Conservation (phyloP, 345 rosid genomes). For the Salix viminalis region DNA sequence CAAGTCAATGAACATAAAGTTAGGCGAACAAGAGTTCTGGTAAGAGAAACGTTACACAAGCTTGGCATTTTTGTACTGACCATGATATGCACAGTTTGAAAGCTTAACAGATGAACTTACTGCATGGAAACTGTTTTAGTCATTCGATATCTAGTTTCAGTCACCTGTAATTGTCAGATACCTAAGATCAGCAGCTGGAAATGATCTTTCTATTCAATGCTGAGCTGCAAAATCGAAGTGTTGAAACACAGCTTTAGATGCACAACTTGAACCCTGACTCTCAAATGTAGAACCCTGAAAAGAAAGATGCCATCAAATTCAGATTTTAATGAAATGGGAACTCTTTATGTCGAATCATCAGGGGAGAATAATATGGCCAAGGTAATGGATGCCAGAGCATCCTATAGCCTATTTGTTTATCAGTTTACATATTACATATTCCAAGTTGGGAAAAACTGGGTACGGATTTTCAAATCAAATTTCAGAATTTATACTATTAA, state of each 20-base stretch:
- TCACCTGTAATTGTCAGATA: not conserved
- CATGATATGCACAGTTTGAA: not conserved
- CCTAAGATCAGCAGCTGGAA: not conserved
- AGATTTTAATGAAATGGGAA: not conserved
- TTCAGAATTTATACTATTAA: not conserved
- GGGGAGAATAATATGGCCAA: not conserved
- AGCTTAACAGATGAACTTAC: not conserved
- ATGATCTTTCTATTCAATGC: not conserved
- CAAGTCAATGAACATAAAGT: not conserved
- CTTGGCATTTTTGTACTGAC: too few relatives aligned
- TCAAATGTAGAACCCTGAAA: not conserved
- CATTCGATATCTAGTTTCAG: not conserved
- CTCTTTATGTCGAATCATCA: not conserved
- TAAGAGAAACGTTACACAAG: not conserved
- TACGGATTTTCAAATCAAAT: not conserved
- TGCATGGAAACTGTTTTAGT: not conserved
- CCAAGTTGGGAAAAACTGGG: not conserved
- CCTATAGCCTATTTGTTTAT: not conserved
- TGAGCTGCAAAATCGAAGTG: not conserved
- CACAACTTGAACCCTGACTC: not conserved
- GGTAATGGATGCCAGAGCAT: not conserved
- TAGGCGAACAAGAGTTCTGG: not conserved
- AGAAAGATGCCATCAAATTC: not conserved
- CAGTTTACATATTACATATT: not conserved
- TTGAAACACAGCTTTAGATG: not conserved